Conservation (phyloP, 768 basidiomycete genomes). For the Tulasnella sp. region DNA sequence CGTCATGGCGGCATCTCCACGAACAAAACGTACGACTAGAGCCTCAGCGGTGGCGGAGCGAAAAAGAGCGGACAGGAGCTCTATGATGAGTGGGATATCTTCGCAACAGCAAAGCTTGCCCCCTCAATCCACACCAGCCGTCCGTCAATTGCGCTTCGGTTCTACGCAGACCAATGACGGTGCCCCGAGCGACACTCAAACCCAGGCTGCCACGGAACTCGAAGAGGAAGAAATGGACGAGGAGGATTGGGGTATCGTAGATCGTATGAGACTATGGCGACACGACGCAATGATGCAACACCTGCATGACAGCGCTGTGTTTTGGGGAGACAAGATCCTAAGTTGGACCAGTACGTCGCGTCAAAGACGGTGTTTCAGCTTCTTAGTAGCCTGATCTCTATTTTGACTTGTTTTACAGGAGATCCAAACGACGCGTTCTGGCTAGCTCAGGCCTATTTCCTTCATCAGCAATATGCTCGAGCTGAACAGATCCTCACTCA, state of each 20-base stretch:
- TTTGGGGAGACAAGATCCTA: constrained; percentile 97
- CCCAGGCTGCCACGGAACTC: constrained; percentile 41
- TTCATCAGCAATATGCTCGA: constrained; percentile 89
- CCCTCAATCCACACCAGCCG: not conserved
- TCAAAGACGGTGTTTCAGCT: not conserved
- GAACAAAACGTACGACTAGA: constrained; percentile 33
- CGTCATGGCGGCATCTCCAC: constrained; percentile 49
- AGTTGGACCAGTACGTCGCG: constrained; percentile 78
- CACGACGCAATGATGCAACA: constrained; percentile 99
- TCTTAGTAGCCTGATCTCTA: constrained; percentile 1
- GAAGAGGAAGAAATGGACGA: constrained; percentile 33
- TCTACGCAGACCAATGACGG: not conserved
- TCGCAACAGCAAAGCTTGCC: not conserved
- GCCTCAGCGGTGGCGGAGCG: constrained; percentile 25
- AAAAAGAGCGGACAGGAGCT: not conserved
- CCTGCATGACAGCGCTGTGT: constrained; percentile 90
- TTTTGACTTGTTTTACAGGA: constrained; percentile 33
- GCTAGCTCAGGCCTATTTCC: constrained; percentile 96
- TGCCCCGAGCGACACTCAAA: constrained; percentile 23
- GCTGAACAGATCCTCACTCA: constrained; percentile 84
- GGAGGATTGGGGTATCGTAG: constrained; percentile 65
- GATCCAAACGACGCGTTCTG: constrained; percentile 98
- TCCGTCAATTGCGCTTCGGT: not conserved
- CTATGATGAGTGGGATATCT: constrained; percentile 1
- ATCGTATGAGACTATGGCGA: constrained; percentile 92